These are phyloP conservation scores for Echites panduratus DNA, from an alignment of 257 asterid species.

Conservation along the genomic window DNA sequence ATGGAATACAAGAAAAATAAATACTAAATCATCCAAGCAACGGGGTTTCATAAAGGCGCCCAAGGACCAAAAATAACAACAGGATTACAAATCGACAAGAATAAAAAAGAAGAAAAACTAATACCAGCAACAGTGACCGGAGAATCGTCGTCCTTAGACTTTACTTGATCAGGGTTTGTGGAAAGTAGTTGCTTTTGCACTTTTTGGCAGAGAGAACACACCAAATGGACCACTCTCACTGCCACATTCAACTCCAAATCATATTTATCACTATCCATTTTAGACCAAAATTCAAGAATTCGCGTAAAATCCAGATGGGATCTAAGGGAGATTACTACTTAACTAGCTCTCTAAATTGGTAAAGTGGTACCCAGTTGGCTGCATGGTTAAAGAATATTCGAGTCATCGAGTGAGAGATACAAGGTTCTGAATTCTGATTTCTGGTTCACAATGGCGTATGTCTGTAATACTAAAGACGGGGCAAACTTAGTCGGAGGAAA, in stretches of 20 bases:
- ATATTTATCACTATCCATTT: constrained; percentile 48
- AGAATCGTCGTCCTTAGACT: constrained; percentile 75
- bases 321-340: background rate
- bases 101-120: background rate
- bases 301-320: constrained; percentile 3
- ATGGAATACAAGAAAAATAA: background rate
- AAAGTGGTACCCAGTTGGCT: background rate
- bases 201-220: constrained; percentile 54
- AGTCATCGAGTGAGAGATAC: background rate
- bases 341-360: constrained; percentile 9
- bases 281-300: constrained; percentile 4
- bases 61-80: background rate
- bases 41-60: background rate
- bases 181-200: constrained; percentile 49
- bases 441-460: no score
- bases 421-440: background rate
- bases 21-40: background rate
- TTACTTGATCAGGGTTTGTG: constrained; percentile 35
- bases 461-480: no score
- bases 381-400: constrained; percentile 12
- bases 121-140: constrained; percentile 82
- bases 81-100: background rate
- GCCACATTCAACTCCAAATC: constrained; percentile 63
- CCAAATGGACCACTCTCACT: constrained; percentile 79
- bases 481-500: no score